These are phyloP conservation scores for Acrocalymma vagum DNA, from an alignment of 2,329 filamentous ascomycete species.

Conservation along the genomic window DNA sequence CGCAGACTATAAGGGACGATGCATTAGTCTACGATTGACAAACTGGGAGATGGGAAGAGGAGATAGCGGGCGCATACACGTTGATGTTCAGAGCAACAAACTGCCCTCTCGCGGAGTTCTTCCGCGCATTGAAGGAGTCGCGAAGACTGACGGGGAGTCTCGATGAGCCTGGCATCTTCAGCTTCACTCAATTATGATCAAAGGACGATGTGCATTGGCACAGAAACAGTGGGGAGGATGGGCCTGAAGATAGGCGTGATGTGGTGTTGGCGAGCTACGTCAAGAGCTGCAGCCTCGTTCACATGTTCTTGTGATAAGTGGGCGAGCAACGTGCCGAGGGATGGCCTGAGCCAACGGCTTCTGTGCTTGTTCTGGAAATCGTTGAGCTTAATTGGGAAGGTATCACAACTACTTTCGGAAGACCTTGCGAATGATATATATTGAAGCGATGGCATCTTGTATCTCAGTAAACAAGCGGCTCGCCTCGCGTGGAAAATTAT, in stretches of 20 bases:
- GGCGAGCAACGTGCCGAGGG: slow-evolving; percentile 11
- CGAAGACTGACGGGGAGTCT: slow-evolving; percentile 76
- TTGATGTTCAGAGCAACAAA: slow-evolving; percentile 71
- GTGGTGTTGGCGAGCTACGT: slow-evolving; percentile 1
- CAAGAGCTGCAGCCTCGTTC: slow-evolving; percentile 10
- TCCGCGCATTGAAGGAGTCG: slow-evolving; percentile 71
- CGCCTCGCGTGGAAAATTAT: too few species aligned
- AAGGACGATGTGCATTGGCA: too few species aligned
- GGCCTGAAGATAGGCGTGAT: neutral
- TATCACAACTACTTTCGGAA: slow-evolving; percentile 3
- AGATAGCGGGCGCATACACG: slow-evolving; percentile 66
- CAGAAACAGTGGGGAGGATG: too few species aligned
- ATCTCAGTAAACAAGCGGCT: too few species aligned
- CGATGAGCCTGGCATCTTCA: slow-evolving; percentile 64
- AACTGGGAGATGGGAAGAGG: neutral
- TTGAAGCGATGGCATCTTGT: too few species aligned
- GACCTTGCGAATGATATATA: slow-evolving; percentile 4
- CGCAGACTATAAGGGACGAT: slow-evolving; percentile 67
- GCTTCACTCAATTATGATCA: too few species aligned
- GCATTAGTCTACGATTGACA: slow-evolving; percentile 2
- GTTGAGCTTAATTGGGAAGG: slow-evolving; percentile 1
- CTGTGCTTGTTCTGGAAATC: slow-evolving; percentile 9
- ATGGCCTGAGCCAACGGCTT: slow-evolving; percentile 6
- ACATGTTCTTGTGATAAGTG: slow-evolving; percentile 12
- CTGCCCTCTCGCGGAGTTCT: slow-evolving; percentile 62